Conservation (phyloP, 2,329 filamentous ascomycete species). For the Diaporthe caulivora region DNA sequence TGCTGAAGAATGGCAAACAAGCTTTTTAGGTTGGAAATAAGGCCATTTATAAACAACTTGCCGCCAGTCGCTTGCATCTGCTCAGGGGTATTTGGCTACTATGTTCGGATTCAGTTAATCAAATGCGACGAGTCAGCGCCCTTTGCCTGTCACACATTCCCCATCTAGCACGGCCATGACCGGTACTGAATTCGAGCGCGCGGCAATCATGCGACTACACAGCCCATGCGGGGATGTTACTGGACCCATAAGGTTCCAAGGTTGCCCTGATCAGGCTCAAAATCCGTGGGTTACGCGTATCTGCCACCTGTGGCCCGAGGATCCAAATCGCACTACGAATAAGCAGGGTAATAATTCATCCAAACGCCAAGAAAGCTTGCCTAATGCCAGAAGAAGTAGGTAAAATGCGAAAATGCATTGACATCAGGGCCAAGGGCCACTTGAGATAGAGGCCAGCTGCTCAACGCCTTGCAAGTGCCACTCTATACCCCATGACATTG, state of each 20-base stretch:
- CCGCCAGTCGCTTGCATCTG: not conserved
- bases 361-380: not conserved
- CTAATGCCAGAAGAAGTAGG: not conserved
- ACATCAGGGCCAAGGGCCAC: not conserved
- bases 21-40: not conserved
- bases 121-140: constrained; percentile 21
- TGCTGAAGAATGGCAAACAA: not conserved
- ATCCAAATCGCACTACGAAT: not conserved
- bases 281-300: not conserved
- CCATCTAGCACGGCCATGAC: not conserved
- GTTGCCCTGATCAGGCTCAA: not conserved
- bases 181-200: constrained; percentile 7
- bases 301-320: not conserved
- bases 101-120: not conserved
- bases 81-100: constrained; percentile 5
- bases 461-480: not conserved
- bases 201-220: constrained; percentile 11
- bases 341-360: not conserved
- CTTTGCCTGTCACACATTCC: constrained; percentile 1
- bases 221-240: constrained; percentile 19
- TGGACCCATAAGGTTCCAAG: not conserved
- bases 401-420: not conserved
- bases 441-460: not conserved
- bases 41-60: not conserved
- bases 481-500: not conserved